These are phyloP conservation scores for Fusarium coffeatum DNA, from an alignment of 2,329 filamentous ascomycete species.

Conservation along the genomic window DNA sequence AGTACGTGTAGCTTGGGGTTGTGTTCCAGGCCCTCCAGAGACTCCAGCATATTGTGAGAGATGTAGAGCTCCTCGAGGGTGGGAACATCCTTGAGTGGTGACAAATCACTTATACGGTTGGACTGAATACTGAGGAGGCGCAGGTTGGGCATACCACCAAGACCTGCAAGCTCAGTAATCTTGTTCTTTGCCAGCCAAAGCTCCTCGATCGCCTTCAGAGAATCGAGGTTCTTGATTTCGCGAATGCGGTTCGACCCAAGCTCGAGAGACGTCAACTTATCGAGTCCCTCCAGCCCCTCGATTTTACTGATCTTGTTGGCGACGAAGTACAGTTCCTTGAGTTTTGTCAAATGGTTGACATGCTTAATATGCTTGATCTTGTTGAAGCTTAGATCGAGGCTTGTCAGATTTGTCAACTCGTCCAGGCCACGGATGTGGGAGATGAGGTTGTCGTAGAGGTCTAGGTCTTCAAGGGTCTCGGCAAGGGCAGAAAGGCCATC, in stretches of 20 bases:
- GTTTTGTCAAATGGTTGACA: slow-evolving; percentile 78
- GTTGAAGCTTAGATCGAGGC: slow-evolving; percentile 95
- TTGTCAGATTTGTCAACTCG: slow-evolving; percentile 77
- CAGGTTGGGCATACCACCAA: slow-evolving; percentile 80
- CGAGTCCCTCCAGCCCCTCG: slow-evolving; percentile 82
- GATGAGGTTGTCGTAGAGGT: slow-evolving; percentile 97
- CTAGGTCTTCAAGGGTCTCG: slow-evolving; percentile 80
- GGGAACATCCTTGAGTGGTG: slow-evolving; percentile 77
- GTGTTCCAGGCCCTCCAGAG: slow-evolving; percentile 77
- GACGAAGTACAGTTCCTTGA: slow-evolving; percentile 90
- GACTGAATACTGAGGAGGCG: slow-evolving; percentile 94
- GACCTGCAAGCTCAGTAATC: slow-evolving; percentile 83
- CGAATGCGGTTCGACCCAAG: slow-evolving; percentile 92
- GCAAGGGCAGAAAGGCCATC: slow-evolving; percentile 76
- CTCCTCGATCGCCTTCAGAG: slow-evolving; percentile 81
- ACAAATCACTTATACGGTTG: slow-evolving; percentile 85
- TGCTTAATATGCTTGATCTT: slow-evolving; percentile 99
- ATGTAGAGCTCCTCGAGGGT: slow-evolving; percentile 94
- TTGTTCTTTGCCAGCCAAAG: slow-evolving; percentile 98
- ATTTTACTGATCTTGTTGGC: slow-evolving; percentile 94
- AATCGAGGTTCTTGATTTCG: slow-evolving; percentile 86
- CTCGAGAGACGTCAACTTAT: slow-evolving; percentile 83
- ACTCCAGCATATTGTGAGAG: slow-evolving; percentile 89
- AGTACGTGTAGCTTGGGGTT: slow-evolving; percentile 78
- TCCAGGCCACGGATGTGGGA: slow-evolving; percentile 87